A percentile compares a stretch with the other conserved stretches of the same genome.
These are phyloP conservation scores for Basipetospora sp. DNA, from an alignment of 2,329 filamentous ascomycete genomes.

Conservation along the genomic window DNA sequence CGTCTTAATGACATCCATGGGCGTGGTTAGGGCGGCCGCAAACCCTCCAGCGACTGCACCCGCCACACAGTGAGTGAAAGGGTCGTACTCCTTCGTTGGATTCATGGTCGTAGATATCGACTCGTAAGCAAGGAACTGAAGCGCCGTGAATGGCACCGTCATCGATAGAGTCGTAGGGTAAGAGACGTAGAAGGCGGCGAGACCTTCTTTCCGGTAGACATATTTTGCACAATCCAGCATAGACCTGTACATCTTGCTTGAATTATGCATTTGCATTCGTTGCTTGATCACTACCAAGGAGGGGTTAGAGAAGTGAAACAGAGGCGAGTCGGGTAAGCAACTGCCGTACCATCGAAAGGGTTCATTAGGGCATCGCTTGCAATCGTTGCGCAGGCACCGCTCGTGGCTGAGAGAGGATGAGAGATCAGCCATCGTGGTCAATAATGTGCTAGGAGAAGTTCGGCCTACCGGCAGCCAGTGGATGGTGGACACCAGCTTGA, in stretches of 20 bases:
- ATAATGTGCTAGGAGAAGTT: background rate
- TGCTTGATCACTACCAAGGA: conserved; percentile 91
- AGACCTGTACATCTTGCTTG: conserved; percentile 70
- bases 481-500: conserved; percentile 72
- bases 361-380: conserved; percentile 98
- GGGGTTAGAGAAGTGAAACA: conserved; percentile 5
- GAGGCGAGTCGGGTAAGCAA: too few relatives aligned
- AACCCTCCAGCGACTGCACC: conserved; percentile 87
- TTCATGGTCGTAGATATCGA: conserved; percentile 91
- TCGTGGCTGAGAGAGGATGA: conserved; percentile 49
- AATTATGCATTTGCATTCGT: conserved; percentile 95
- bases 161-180: conserved; percentile 96
- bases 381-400: conserved; percentile 88
- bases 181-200: conserved; percentile 91
- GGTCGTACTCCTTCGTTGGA: conserved; percentile 72
- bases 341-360: conserved; percentile 69
- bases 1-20: conserved; percentile 96
- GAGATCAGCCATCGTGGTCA: conserved; percentile 6
- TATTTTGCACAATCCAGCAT: conserved; percentile 75
- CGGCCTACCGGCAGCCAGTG: conserved; percentile 68
- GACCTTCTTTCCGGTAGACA: conserved; percentile 74
- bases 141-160: conserved; percentile 93
- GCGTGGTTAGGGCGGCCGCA: conserved; percentile 84
- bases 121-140: conserved; percentile 96
- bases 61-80: conserved; percentile 81